These are phyloP conservation scores for Adansonia rubrostipa DNA, from an alignment of 441 rosid genomes.

Conservation along the genomic window DNA sequence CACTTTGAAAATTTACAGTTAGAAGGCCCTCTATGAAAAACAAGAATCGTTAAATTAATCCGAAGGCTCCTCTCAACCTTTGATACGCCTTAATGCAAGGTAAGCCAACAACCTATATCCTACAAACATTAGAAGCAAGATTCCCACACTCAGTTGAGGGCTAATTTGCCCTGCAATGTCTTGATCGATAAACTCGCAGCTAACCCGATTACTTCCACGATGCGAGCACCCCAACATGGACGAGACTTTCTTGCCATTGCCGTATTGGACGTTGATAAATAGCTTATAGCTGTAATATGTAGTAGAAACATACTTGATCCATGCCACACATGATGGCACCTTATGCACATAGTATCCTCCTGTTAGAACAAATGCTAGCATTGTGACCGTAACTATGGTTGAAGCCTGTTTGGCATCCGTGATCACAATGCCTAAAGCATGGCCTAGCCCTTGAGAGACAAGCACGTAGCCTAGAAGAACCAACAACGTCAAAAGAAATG, in stretches of 20 bases:
- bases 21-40: too few species aligned
- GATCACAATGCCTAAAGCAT: conserved; percentile 74
- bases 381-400: conserved; percentile 76
- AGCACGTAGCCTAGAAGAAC: conserved; percentile 78
- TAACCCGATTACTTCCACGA: not conserved
- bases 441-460: conserved; percentile 86
- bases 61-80: too few species aligned
- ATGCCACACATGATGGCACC: conserved; percentile 66
- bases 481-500: conserved; percentile 60
- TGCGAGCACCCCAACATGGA: conserved; percentile 51
- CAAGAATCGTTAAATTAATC: too few species aligned
- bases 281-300: conserved; percentile 77
- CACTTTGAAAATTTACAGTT: too few species aligned
- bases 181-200: too few species aligned
- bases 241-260: conserved; percentile 49
- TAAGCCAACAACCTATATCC: too few species aligned
- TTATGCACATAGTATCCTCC: conserved; percentile 89
- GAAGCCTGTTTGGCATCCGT: conserved; percentile 95
- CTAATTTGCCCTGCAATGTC: too few species aligned
- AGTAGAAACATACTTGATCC: conserved; percentile 78
- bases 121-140: too few species aligned
- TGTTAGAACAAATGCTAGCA: conserved; percentile 81
- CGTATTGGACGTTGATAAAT: conserved; percentile 64
- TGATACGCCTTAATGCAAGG: too few species aligned
- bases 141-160: too few species aligned